A percentile compares a stretch with the other conserved stretches of the same genome.
These are phyloP conservation scores for Trichoderma atroviride DNA, from an alignment of 2,329 filamentous ascomycete species.

Conservation along the genomic window DNA sequence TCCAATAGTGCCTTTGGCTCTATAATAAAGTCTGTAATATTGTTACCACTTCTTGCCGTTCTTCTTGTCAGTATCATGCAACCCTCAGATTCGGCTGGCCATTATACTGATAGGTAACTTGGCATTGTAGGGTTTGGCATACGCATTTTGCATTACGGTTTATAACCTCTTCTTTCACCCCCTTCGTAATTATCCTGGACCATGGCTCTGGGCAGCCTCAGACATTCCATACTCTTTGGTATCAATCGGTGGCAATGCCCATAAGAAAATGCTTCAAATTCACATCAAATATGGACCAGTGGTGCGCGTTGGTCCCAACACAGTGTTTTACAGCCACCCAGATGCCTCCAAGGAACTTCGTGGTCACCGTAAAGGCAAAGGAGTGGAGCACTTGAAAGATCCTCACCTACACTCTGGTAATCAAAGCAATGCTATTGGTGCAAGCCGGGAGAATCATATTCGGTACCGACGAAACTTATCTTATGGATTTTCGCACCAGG, in stretches of 20 bases:
- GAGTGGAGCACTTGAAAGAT: conserved; percentile 25
- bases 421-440: conserved; percentile 28
- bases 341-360: conserved; percentile 29
- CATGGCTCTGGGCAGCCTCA: conserved; percentile 15
- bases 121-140: conserved; percentile 19
- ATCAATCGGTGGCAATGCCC: not conserved
- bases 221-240: not conserved
- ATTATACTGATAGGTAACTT: not conserved
- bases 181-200: conserved; percentile 17
- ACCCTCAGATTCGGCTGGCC: too few species aligned
- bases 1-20: not conserved
- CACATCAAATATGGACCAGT: conserved; percentile 14
- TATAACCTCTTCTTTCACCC: conserved; percentile 23
- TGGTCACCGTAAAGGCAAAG: conserved; percentile 28
- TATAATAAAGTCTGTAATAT: not conserved
- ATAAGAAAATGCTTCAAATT: not conserved
- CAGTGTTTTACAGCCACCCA: conserved; percentile 18
- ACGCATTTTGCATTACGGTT: not conserved
- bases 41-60: not conserved
- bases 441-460: conserved; percentile 30
- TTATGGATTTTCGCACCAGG: conserved; percentile 36
- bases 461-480: conserved; percentile 33
- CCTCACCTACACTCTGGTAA: not conserved
- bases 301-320: conserved; percentile 10
- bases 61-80: not conserved